Percentiles rank a stretch among this genome's conserved stretches.
Conservation (phyloP, 306 rosid species). For the Crataegus laevigata region DNA sequence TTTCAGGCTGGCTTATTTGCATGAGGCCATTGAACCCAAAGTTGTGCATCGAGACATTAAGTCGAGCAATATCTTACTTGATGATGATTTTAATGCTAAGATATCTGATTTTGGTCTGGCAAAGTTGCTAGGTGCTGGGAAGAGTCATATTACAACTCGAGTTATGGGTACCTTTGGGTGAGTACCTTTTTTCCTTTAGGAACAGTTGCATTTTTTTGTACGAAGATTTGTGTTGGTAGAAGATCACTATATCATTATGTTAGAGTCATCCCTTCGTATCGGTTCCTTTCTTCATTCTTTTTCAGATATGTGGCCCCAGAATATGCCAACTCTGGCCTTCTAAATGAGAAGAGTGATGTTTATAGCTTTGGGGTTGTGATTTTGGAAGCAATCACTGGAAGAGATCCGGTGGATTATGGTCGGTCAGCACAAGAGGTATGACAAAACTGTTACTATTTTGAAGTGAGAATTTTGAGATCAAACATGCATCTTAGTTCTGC, state of each 20-base stretch:
- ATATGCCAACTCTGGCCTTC: slow-evolving; percentile 87
- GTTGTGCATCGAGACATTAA: slow-evolving; percentile 93
- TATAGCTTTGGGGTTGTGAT: slow-evolving; percentile 78
- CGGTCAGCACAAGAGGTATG: slow-evolving; percentile 67
- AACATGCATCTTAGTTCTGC: neutral
- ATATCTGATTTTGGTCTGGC: slow-evolving; percentile 95
- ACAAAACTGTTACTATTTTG: slow-evolving; percentile 7
- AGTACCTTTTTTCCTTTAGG: slow-evolving; percentile 15
- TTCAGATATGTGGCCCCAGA: slow-evolving; percentile 94
- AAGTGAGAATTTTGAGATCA: neutral
- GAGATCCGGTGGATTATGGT: slow-evolving; percentile 90
- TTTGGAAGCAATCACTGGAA: slow-evolving; percentile 79
- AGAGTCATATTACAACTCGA: slow-evolving; percentile 85
- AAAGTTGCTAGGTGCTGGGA: slow-evolving; percentile 78
- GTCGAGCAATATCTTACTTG: slow-evolving; percentile 85
- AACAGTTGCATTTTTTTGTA: neutral
- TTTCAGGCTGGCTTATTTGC: slow-evolving; percentile 85
- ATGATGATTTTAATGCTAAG: slow-evolving; percentile 84
- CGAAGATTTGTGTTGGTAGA: neutral
- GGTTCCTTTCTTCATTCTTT: slow-evolving; percentile 10
- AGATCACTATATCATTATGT: slow-evolving; percentile 5
- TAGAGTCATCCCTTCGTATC: slow-evolving; percentile 6
- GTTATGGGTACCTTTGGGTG: slow-evolving; percentile 99
- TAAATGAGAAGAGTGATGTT: slow-evolving; percentile 88
- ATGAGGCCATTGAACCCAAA: slow-evolving; percentile 95